These are phyloP conservation scores for Aspergillus indologenus DNA, from an alignment of 495 filamentous ascomycete genomes.

Conservation along the genomic window DNA sequence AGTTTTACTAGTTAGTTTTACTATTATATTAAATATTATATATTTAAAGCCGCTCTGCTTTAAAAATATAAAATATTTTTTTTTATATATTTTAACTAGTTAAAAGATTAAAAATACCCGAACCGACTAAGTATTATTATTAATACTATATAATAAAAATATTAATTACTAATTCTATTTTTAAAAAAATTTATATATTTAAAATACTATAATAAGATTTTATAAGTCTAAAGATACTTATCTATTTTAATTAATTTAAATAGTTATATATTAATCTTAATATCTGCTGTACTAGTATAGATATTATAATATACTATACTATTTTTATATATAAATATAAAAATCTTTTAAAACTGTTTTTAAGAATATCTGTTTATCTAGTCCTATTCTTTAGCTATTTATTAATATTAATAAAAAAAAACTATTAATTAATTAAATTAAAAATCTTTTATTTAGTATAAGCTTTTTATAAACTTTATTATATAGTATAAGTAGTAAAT, in stretches of 20 bases:
- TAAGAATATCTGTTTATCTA: background rate
- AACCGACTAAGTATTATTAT: background rate
- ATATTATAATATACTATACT: background rate
- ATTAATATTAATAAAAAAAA: too few species aligned
- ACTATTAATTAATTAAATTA: slow-evolving; percentile 1
- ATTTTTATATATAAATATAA: background rate
- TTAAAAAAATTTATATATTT: slow-evolving; percentile 1
- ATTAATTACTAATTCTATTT: background rate
- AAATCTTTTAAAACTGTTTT: background rate
- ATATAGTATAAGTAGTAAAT: too few species aligned
- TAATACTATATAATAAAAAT: background rate
- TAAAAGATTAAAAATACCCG: background rate
- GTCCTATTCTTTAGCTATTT: background rate
- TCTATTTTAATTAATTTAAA: too few species aligned
- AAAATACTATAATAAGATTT: too few species aligned
- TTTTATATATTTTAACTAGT: too few species aligned
- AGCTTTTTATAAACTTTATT: background rate
- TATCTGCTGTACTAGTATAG: too few species aligned
- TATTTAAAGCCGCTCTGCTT: background rate
- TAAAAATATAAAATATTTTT: slow-evolving; percentile 8
- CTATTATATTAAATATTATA: too few species aligned
- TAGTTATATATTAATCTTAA: too few species aligned
- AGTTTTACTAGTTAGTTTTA: too few species aligned
- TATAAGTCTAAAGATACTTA: too few species aligned
- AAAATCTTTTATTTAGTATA: background rate